A percentile compares a stretch with the other conserved stretches of the same genome.
Evolutionary conservation across 805 yeast genomes (phyloP).

Genomic region (Blastobotrys chiropterorum): DNA sequence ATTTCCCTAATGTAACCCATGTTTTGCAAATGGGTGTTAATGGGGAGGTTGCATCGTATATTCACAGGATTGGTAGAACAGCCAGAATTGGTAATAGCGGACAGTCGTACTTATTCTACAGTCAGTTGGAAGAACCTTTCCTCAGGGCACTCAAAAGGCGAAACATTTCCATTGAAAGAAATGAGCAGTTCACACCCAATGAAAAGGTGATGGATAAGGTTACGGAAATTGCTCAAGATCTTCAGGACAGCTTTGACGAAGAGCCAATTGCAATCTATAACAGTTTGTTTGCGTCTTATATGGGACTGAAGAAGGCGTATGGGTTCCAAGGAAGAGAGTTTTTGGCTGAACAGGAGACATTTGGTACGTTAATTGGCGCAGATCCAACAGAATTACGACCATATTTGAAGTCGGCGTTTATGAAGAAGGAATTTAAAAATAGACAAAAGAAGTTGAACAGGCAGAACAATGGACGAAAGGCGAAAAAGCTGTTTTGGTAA

Average conservation of each 20-base stretch:
- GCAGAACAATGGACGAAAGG: background rate
- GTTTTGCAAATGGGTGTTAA: constrained; percentile 83
- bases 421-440: background rate
- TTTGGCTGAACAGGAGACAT: constrained; percentile 3
- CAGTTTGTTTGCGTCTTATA: constrained; percentile 7
- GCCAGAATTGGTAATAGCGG: constrained; percentile 89
- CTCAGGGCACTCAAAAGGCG: constrained; percentile 26
- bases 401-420: background rate
- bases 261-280: constrained; percentile 1
- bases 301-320: background rate
- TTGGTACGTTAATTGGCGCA: constrained; percentile 3
- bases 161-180: constrained; percentile 5
- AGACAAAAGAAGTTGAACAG: background rate
- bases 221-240: background rate
- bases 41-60: constrained; percentile 65
- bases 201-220: background rate
- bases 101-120: constrained; percentile 53
- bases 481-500: constrained; percentile 1
- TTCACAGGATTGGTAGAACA: constrained; percentile 93
- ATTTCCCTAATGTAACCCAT: constrained; percentile 80
- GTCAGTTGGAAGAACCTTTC: constrained; percentile 53
- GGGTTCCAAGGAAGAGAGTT: constrained; percentile 3
- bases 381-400: background rate
- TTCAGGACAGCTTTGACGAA: background rate
- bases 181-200: constrained; percentile 1